These are phyloP conservation scores for Starmerella sp. DNA, from an alignment of 805 yeast genomes.

Conservation along the genomic window DNA sequence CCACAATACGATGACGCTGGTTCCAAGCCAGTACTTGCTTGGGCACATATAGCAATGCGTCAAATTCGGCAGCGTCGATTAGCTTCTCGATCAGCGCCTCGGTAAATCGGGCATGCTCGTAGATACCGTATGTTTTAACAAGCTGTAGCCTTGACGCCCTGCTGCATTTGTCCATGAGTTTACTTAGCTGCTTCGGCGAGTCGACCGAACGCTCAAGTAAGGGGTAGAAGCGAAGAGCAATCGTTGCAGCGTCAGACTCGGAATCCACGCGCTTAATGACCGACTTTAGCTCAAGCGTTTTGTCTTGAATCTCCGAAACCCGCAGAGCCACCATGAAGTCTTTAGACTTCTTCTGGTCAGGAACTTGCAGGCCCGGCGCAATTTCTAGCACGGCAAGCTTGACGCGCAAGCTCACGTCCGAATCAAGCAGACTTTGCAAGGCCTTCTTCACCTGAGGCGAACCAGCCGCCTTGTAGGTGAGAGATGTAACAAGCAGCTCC, in stretches of 20 bases:
- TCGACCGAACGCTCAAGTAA: not conserved
- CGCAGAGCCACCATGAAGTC: not conserved
- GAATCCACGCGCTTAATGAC: not conserved
- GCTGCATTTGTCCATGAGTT: not conserved
- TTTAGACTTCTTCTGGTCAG: not conserved
- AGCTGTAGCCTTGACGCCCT: not conserved
- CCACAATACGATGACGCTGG: conserved; percentile 13
- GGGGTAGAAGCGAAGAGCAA: conserved; percentile 15
- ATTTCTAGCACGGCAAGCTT: conserved; percentile 4
- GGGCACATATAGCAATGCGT: conserved; percentile 4
- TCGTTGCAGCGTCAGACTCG: not conserved
- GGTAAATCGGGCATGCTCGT: conserved; percentile 5
- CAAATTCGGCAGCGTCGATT: conserved; percentile 3
- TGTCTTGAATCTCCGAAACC: not conserved
- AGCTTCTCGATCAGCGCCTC: conserved; percentile 9
- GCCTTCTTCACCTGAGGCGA: not conserved
- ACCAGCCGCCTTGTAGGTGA: not conserved
- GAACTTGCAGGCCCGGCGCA: not conserved
- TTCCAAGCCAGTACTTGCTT: conserved; percentile 13
- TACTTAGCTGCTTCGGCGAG: not conserved
- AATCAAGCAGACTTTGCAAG: not conserved
- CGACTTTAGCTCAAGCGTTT: not conserved
- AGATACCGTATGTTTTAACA: not conserved
- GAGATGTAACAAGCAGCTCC: not conserved
- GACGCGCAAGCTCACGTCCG: not conserved